phyloP scores from a whole-genome alignment of 1,284 basidiomycete species.

The Tylopilus orsonianus region DNA sequence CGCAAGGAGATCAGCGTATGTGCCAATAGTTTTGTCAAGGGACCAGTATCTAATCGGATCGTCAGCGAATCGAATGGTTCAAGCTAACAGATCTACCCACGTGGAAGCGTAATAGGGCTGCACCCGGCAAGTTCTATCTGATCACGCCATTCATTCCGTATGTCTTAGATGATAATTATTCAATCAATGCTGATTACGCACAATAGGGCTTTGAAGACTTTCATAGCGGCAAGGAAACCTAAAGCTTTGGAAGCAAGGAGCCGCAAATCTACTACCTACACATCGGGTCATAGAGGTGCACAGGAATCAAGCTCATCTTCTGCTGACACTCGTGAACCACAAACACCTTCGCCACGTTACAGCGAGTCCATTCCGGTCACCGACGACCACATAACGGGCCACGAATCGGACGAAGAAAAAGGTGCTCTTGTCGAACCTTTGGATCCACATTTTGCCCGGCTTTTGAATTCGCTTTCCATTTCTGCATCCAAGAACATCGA shows the following conservation, averaged over 20 bases:
- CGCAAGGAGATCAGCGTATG: slow-evolving; percentile 98
- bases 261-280: slow-evolving; percentile 32
- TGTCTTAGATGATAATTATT: slow-evolving; percentile 31
- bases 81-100: slow-evolving; percentile 87
- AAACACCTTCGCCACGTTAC: slow-evolving; percentile 63
- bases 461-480: slow-evolving; percentile 60
- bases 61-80: slow-evolving; percentile 97
- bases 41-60: slow-evolving; percentile 15
- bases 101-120: slow-evolving; percentile 81
- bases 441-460: slow-evolving; percentile 70
- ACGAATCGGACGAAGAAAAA: slow-evolving; percentile 30
- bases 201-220: slow-evolving; percentile 62
- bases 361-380: slow-evolving; percentile 36
- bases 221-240: slow-evolving; percentile 57
- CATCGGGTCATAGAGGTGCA: slow-evolving; percentile 31
- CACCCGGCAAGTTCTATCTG: slow-evolving; percentile 87
- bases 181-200: slow-evolving; percentile 11
- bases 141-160: slow-evolving; percentile 94
- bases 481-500: slow-evolving; percentile 47
- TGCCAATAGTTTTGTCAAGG: slow-evolving; percentile 12
- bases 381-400: slow-evolving; percentile 21
- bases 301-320: slow-evolving; percentile 68
- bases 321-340: slow-evolving; percentile 57
- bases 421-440: slow-evolving; percentile 32
- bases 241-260: slow-evolving; percentile 33